Conservation (phyloP, 2,329 filamentous ascomycete species). For the Cercospora beticola region DNA sequence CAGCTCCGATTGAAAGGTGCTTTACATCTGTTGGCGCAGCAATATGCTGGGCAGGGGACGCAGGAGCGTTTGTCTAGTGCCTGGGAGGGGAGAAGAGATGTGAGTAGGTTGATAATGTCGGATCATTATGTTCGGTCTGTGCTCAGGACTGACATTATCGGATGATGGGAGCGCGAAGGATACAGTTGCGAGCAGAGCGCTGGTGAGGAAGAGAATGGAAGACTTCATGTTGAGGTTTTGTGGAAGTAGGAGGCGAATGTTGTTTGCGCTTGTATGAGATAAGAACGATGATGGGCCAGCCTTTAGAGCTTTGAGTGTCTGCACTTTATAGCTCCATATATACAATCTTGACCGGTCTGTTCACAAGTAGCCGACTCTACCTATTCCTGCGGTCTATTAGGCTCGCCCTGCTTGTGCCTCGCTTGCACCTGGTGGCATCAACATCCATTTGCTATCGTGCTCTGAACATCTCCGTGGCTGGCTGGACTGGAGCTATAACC, state of each 20-base stretch:
- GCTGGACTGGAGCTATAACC: not conserved
- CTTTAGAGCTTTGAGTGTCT: not conserved
- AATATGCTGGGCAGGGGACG: slow-evolving; percentile 12
- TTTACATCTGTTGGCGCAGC: slow-evolving; percentile 8
- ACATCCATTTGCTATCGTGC: not conserved
- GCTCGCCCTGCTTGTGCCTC: not conserved
- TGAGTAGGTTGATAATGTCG: not conserved
- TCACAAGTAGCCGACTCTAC: not conserved
- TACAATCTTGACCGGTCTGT: not conserved
- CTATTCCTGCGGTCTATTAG: not conserved
- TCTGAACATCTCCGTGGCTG: not conserved
- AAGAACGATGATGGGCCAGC: not conserved
- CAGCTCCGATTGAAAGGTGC: slow-evolving; percentile 7
- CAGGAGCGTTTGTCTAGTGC: slow-evolving; percentile 14
- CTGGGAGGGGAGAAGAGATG: not conserved
- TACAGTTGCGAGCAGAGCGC: not conserved
- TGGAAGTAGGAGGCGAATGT: not conserved
- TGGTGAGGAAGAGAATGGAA: not conserved
- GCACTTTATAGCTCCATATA: not conserved
- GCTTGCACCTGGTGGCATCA: not conserved
- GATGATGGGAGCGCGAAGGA: not conserved
- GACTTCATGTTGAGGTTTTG: not conserved
- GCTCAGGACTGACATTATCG: not conserved
- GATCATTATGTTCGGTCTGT: not conserved
- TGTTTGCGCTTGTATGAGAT: not conserved